Evolutionary conservation across 208 protist genomes (phyloP).

Genomic region (Acanthamoeba triangularis): DNA sequence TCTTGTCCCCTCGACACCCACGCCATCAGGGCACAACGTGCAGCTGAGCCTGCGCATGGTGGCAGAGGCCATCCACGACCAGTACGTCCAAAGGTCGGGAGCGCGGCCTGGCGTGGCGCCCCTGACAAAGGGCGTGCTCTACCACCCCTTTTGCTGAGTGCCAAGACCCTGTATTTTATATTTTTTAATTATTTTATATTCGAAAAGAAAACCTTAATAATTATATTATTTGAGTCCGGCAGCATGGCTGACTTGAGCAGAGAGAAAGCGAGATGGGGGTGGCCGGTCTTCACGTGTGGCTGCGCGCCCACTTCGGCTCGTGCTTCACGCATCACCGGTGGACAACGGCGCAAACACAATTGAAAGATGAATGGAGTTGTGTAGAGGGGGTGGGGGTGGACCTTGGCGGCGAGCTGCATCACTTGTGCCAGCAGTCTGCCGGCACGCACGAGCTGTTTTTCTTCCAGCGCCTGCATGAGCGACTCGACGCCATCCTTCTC

Average conservation of each 20-base stretch:
- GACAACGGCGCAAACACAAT: background rate
- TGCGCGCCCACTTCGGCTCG: background rate
- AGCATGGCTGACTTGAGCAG: no score
- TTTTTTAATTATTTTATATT: no score
- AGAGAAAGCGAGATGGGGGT: constrained; percentile 45
- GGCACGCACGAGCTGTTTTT: constrained; percentile 65
- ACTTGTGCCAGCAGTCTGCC: background rate
- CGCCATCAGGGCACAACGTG: constrained; percentile 1
- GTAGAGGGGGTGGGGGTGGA: constrained; percentile 27
- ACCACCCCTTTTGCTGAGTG: background rate
- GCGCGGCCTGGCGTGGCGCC: constrained; percentile 47
- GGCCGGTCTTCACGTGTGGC: constrained; percentile 23
- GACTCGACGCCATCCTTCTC: constrained; percentile 6
- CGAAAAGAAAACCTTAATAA: no score
- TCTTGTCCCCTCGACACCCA: background rate
- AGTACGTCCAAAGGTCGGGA: constrained; percentile 28
- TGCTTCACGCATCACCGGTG: constrained; percentile 33
- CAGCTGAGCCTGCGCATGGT: constrained; percentile 61
- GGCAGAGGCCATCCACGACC: constrained; percentile 62
- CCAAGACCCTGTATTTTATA: background rate
- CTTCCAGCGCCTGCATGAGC: constrained; percentile 24
- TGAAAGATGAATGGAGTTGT: background rate
- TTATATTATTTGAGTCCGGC: no score
- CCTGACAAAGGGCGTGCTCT: constrained; percentile 27
- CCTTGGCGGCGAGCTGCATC: constrained; percentile 31